These are phyloP conservation scores for Vigna mungo DNA, from an alignment of 306 rosid species.

Conservation along the genomic window DNA sequence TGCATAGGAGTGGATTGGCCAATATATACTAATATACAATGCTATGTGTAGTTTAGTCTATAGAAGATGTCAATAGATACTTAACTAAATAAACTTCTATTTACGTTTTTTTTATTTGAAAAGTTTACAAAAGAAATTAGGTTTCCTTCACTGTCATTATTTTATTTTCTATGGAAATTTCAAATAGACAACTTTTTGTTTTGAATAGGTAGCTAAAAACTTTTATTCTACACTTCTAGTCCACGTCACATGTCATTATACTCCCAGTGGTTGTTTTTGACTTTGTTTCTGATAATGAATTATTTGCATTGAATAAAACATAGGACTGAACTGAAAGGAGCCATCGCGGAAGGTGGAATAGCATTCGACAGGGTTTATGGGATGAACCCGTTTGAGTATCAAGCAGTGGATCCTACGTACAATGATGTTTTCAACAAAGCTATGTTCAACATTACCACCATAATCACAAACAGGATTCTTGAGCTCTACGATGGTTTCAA, in stretches of 20 bases:
- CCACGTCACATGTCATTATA: too few species aligned
- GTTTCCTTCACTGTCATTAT: too few species aligned
- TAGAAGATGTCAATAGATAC: not conserved
- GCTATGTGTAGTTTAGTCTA: too few species aligned
- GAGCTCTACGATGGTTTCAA: slow-evolving; percentile 56
- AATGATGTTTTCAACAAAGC: slow-evolving; percentile 59
- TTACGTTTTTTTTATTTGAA: too few species aligned
- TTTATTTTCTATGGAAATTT: too few species aligned
- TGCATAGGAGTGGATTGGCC: too few species aligned
- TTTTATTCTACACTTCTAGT: too few species aligned
- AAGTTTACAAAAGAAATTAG: too few species aligned
- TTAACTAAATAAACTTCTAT: too few species aligned
- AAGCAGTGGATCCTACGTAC: slow-evolving; percentile 44
- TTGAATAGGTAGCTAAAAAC: too few species aligned
- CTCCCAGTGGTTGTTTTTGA: not conserved
- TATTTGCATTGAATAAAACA: not conserved
- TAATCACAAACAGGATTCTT: slow-evolving; percentile 48
- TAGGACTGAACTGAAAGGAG: slow-evolving; percentile 59
- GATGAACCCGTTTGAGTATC: slow-evolving; percentile 52
- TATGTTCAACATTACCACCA: slow-evolving; percentile 48
- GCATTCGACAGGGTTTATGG: slow-evolving; percentile 60
- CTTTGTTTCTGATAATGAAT: not conserved
- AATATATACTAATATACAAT: too few species aligned
- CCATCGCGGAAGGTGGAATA: slow-evolving; percentile 60
- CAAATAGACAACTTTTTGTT: too few species aligned